Evolutionary conservation across 2,329 filamentous ascomycete species (phyloP), one percentile per base, ranked within the genome.

Genomic region (Beauveria sp.): DNA sequence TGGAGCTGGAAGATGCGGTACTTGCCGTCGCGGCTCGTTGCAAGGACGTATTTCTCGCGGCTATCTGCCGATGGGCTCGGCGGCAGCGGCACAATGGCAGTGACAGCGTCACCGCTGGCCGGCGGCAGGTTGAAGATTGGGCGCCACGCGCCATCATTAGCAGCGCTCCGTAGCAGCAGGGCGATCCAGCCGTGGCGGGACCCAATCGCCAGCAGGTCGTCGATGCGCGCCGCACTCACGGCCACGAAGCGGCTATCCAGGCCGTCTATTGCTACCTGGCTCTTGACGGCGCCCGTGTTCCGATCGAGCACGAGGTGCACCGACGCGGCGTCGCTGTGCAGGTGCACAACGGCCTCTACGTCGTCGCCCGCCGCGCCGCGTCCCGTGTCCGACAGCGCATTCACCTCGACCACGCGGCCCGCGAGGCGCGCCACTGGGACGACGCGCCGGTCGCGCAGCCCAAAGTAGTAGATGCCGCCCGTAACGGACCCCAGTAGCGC

Each of bases 11-110:
- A 90, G 54, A 93, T 84, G 45, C 88, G 84, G 67, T 88, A 92
- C 55, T 80, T 85, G 2, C 91, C 90, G 71, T 96, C 89, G 59
- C 92, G 84, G 45, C 88, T 88, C 3, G 89, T 90, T 0, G 88
- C 87, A 16, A 93, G 73, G 47, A 96, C 79, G 62, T 83, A 79
- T 30, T 54, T 47, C 7, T 28, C 6, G n/a, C 18, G 38, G 12
- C 42, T 22, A 52, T 63, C 28, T 63, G 34, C 46, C 55, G 22
- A 54, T 49, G 60, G 65, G 12, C 50, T 60, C 9, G 67, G 64
- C 0, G 76, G 75, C 1, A 85, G 74, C 10, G 79, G 73, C 0
- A 79, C 67, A 38, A 96, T 83, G 43, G 81, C 80, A 3, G 89
- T 93, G 49, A 96, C 84, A 8, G 88, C 83, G 68, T 96, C 81